These are phyloP conservation scores for Zygosaccharomyces pseudorouxii DNA, from an alignment of 805 yeast genomes.

Conservation along the genomic window DNA sequence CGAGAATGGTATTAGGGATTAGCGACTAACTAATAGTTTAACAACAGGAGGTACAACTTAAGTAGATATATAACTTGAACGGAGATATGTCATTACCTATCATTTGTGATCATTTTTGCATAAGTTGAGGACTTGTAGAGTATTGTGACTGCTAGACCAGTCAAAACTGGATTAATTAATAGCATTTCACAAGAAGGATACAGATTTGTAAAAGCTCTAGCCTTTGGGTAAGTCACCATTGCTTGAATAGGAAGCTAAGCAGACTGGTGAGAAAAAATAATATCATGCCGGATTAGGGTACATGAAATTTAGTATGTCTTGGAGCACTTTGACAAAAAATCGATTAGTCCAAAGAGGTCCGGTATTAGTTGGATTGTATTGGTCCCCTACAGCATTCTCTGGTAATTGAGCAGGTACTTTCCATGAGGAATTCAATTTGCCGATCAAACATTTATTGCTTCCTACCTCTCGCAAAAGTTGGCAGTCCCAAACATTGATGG, in stretches of 20 bases:
- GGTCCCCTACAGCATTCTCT: slow-evolving; percentile 53
- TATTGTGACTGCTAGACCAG: slow-evolving; percentile 62
- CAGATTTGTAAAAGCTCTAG: slow-evolving; percentile 46
- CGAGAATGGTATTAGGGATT: not conserved
- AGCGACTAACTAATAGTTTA: not conserved
- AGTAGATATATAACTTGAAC: not conserved
- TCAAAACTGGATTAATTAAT: slow-evolving; percentile 51
- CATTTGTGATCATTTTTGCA: slow-evolving; percentile 25
- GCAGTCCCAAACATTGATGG: no score
- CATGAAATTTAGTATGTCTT: slow-evolving; percentile 51
- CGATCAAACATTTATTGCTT: no score
- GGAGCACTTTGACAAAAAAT: slow-evolving; percentile 44
- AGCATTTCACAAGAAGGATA: slow-evolving; percentile 48
- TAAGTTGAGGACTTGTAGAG: slow-evolving; percentile 55
- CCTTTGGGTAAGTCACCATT: slow-evolving; percentile 64
- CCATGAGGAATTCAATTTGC: slow-evolving; percentile 44
- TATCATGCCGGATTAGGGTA: slow-evolving; percentile 58
- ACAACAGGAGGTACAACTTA: not conserved
- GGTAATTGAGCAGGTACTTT: slow-evolving; percentile 36
- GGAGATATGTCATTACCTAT: slow-evolving; percentile 16
- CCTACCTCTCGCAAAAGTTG: slow-evolving; percentile 41
- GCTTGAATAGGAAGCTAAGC: slow-evolving; percentile 41
- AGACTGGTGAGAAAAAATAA: slow-evolving; percentile 26
- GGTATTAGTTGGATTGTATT: slow-evolving; percentile 50
- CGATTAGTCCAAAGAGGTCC: slow-evolving; percentile 42